Conservation (phyloP, 257 asterid species). For the Solanum raphanifolium region DNA sequence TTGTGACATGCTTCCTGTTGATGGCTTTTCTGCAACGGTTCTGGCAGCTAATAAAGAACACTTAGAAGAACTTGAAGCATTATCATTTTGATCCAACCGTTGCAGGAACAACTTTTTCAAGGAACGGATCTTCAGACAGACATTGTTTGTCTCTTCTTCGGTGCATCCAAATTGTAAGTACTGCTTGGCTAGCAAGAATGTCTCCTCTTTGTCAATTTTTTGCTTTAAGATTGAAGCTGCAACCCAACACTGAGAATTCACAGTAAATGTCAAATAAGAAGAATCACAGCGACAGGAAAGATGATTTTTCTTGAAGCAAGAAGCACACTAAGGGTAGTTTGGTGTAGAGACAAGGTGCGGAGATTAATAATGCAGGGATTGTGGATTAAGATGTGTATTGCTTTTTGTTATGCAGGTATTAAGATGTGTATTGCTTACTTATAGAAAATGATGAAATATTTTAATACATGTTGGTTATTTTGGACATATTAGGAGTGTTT, state of each 20-base stretch:
- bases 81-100: slow-evolving; percentile 5
- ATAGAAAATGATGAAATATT: neutral
- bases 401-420: neutral
- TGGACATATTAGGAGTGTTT: neutral
- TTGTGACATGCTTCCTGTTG: neutral
- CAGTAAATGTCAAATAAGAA: slow-evolving; percentile 2
- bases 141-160: slow-evolving; percentile 15
- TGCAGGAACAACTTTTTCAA: slow-evolving; percentile 20
- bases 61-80: neutral
- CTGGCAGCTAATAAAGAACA: slow-evolving; percentile 1
- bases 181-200: slow-evolving; percentile 18
- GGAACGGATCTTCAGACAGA: slow-evolving; percentile 16
- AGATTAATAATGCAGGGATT: neutral
- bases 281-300: neutral
- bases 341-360: neutral
- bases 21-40: slow-evolving; percentile 8
- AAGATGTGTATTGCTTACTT: neutral
- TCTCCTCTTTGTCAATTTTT: slow-evolving; percentile 15
- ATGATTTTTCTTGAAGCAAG: neutral
- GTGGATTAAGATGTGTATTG: neutral
- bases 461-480: neutral
- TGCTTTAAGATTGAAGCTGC: slow-evolving; percentile 29
- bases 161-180: slow-evolving; percentile 27
- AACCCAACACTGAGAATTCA: slow-evolving; percentile 32
- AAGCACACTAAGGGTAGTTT: neutral